Conservation (phyloP, 73 alveolate genomes). For the Tetrahymena malaccensis region DNA sequence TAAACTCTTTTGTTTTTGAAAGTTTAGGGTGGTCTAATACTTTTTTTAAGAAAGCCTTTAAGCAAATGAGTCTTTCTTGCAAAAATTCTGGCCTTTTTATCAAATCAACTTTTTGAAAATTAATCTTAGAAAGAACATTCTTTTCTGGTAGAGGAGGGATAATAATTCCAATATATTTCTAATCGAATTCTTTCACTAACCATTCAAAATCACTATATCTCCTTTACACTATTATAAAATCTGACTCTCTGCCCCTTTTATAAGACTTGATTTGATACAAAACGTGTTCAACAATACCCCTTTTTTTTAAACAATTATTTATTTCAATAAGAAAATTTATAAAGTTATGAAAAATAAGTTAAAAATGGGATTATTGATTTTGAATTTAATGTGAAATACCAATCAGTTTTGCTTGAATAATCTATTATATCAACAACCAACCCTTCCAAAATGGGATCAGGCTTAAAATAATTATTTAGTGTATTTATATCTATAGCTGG, state of each 20-base stretch:
- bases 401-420: background rate
- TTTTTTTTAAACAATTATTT: background rate
- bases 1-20: background rate
- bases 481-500: background rate
- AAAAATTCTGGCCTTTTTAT: background rate
- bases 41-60: background rate
- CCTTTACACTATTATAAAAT: background rate
- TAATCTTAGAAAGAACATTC: background rate
- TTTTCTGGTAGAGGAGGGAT: background rate
- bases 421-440: background rate
- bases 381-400: background rate
- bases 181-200: background rate
- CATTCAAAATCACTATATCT: background rate
- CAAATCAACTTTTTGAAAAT: background rate
- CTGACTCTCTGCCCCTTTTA: background rate
- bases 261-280: background rate
- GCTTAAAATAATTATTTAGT: background rate
- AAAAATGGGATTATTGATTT: too few species aligned
- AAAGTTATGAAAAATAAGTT: too few species aligned
- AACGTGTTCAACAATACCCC: background rate
- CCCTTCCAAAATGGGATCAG: background rate
- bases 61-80: background rate
- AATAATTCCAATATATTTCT: background rate
- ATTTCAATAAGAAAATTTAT: background rate
- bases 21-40: background rate